These are phyloP conservation scores for Platismatia glauca DNA, from an alignment of 495 filamentous ascomycete species.

Conservation along the genomic window DNA sequence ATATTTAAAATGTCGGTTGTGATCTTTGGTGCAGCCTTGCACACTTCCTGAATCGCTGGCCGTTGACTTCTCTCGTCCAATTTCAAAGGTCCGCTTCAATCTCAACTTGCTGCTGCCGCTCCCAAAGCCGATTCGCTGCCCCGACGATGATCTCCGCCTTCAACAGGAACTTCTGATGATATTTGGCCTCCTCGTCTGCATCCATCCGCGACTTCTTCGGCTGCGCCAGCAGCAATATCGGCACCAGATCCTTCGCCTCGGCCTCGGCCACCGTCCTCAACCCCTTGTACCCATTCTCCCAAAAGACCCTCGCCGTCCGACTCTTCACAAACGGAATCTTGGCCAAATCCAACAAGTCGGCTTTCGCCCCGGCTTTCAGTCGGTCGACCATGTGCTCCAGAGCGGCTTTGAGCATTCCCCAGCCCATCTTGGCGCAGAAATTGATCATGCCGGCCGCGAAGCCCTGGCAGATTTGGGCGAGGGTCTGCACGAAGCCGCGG, in stretches of 20 bases:
- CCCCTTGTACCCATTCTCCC: slow-evolving; percentile 67
- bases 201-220: slow-evolving; percentile 53
- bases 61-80: neutral
- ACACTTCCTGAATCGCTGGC: neutral
- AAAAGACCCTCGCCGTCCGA: slow-evolving; percentile 64
- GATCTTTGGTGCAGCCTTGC: too few species aligned
- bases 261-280: slow-evolving; percentile 60
- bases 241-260: slow-evolving; percentile 55
- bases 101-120: slow-evolving; percentile 38
- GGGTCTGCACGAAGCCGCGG: slow-evolving; percentile 60
- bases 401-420: slow-evolving; percentile 64
- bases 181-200: slow-evolving; percentile 52
- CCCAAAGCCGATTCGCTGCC: slow-evolving; percentile 65
- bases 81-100: slow-evolving; percentile 28
- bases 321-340: slow-evolving; percentile 73
- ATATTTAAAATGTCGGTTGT: neutral
- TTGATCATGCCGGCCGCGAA: slow-evolving; percentile 71
- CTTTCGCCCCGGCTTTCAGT: slow-evolving; percentile 62
- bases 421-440: slow-evolving; percentile 67
- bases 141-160: slow-evolving; percentile 63
- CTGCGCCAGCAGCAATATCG: slow-evolving; percentile 63
- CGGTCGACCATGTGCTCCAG: slow-evolving; percentile 71
- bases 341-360: slow-evolving; percentile 63
- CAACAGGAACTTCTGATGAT: slow-evolving; percentile 50
- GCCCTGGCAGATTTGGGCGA: slow-evolving; percentile 67